Evolutionary conservation across 805 yeast genomes (phyloP), one percentile per base, ranked within the genome.

Genomic region (Candida pseudoglaebosa): DNA sequence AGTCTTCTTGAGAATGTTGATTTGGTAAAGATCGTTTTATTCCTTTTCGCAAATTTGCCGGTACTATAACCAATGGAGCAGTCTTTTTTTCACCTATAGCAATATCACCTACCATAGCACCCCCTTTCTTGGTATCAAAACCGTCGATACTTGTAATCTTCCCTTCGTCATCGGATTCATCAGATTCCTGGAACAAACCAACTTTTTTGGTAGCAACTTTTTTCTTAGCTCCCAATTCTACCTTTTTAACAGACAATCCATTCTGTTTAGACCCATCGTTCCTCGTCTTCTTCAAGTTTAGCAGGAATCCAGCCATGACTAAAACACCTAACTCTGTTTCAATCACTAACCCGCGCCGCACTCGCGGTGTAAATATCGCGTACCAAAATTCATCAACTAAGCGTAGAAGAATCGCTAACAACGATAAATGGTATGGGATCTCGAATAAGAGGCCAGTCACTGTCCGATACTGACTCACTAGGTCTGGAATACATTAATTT

Each of bases 291-390:
- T 52, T 52, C 31, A 53, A 34, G 22, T 45, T 54, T 6, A 56
- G 36, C 45, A 43, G 56, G 18, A 53, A 48, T 10, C 58, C 57
- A 3, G 48, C 45, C 59, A 55, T 55, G 20, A 26, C n/a, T n/a
- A n/a, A n/a, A n/a, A n/a, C n/a, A n/a, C n/a, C n/a, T n/a, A n/a
- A n/a, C n/a, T n/a, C n/a, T n/a, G n/a, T n/a, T n/a, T n/a, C n/a
- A n/a, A n/a, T n/a, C n/a, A n/a, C n/a, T n/a, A n/a, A n/a, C n/a
- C n/a, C n/a, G n/a, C n/a, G n/a, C n/a, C n/a, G n/a, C n/a, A n/a
- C n/a, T n/a, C n/a, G n/a, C n/a, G n/a, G n/a, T n/a, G n/a, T n/a
- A n/a, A n/a, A n/a, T 31, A 14, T 17, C 26, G 26, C 26, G 26
- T 8, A 12, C 26, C 12, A 22, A 22, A 22, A 22, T 12, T 8